These are phyloP conservation scores for Fusarium pseudocircinatum DNA, from an alignment of 2,329 filamentous ascomycete species.

Conservation along the genomic window DNA sequence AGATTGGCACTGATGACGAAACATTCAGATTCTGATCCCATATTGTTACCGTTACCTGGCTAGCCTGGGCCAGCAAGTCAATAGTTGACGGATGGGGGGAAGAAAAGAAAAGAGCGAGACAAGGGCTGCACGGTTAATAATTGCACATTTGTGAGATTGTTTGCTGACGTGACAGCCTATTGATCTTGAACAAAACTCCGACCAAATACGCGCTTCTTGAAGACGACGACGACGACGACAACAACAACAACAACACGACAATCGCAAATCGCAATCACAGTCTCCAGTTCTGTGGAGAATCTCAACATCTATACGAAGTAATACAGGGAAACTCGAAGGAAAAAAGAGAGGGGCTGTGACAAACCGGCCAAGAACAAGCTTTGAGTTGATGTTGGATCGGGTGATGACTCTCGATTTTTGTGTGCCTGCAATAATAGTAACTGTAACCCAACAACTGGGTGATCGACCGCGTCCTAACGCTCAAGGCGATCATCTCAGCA, in stretches of 20 bases:
- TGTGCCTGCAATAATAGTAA: constrained; percentile 22
- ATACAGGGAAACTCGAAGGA: constrained; percentile 16
- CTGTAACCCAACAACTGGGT: constrained; percentile 15
- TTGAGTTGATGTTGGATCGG: constrained; percentile 25
- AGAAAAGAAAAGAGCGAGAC: background rate
- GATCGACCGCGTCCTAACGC: constrained; percentile 12
- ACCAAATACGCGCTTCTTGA: constrained; percentile 13
- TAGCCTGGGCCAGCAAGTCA: background rate
- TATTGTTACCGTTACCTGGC: background rate
- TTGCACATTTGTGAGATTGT: background rate
- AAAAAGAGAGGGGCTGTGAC: constrained; percentile 21
- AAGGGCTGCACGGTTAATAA: background rate
- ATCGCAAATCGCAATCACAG: background rate
- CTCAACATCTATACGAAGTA: constrained; percentile 25
- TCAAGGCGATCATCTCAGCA: constrained; percentile 1
- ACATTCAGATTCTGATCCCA: background rate
- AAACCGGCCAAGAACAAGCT: constrained; percentile 31
- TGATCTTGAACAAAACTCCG: background rate
- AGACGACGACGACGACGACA: background rate
- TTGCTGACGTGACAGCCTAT: background rate
- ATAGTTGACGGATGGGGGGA: background rate
- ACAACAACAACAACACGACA: background rate
- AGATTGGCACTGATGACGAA: constrained; percentile 23
- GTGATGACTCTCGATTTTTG: constrained; percentile 13
- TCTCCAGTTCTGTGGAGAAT: constrained; percentile 30